These are phyloP conservation scores for Saturnispora besseyi DNA, from an alignment of 805 yeast species.

Conservation along the genomic window DNA sequence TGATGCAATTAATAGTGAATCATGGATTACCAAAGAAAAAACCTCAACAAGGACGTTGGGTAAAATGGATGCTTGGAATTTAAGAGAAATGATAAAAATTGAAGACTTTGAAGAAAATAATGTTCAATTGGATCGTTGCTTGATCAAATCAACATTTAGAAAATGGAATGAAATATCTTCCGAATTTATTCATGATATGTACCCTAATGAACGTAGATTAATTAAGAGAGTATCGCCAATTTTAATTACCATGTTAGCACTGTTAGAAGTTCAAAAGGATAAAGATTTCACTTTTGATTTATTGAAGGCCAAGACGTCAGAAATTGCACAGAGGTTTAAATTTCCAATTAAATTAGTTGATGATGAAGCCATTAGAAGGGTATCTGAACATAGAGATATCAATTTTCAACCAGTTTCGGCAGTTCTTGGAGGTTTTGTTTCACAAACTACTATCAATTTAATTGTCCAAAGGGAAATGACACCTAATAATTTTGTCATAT, in stretches of 20 bases:
- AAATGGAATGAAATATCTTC: conserved; percentile 25
- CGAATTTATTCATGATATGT: conserved; percentile 8
- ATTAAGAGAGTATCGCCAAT: conserved; percentile 45
- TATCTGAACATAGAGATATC: conserved; percentile 42
- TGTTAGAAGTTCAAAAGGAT: conserved; percentile 33
- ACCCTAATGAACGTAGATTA: conserved; percentile 25
- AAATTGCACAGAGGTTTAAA: conserved; percentile 32
- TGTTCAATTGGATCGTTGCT: conserved; percentile 28
- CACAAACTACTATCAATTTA: conserved; percentile 84
- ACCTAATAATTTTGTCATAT: conserved; percentile 66
- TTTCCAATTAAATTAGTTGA: conserved; percentile 34
- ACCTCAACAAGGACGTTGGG: conserved; percentile 47
- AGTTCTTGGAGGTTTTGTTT: conserved; percentile 77
- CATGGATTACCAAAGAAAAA: conserved; percentile 43
- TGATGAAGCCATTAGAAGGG: conserved; percentile 29
- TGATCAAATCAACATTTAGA: conserved; percentile 31
- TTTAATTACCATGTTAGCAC: conserved; percentile 50
- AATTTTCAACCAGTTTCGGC: conserved; percentile 83
- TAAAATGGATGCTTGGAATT: conserved; percentile 1
- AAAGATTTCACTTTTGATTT: conserved; percentile 12
- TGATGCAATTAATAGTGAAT: conserved; percentile 61
- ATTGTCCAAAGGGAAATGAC: conserved; percentile 72
- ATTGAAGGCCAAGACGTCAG: conserved; percentile 25
- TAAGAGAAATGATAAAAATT: conserved; percentile 31
- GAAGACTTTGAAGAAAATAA: conserved; percentile 27